Base-by-base conservation (phyloP, 1,284 basidiomycete species). In the Trichosporon inkin region DNA sequence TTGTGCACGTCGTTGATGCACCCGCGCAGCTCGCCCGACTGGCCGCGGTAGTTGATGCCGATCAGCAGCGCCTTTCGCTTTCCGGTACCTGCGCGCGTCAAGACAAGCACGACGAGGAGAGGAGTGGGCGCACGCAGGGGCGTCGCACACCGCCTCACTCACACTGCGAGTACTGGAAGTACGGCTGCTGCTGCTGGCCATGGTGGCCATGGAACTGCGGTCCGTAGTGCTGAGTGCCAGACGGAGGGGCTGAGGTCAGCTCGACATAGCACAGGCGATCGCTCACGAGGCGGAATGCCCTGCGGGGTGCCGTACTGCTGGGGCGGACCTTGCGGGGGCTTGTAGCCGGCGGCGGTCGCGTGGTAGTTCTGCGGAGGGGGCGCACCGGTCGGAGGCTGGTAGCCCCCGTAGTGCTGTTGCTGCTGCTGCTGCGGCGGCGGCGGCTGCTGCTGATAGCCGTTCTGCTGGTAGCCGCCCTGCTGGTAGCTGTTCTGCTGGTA, bases 1-100 rank as follows among this genome's bases (percentile, higher is more conserved):
- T 92, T 92, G 49, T 82, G 79, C 0, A 85, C 91, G 68, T 96
- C 92, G 74, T 95, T 93, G 76, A 93, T 90, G 69, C 92, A 95
- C 1, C 92, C 92, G 28, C 80, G 79, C 36, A 95, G 78, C 69
- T 86, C 84, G 8, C 80, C 82, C 4, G 75, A 72, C 63, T 85
- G 84, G 2, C 87, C 85, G 58, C 84, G 70, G 74, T 94, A 95
- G 79, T 94, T 93, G 73, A 93, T 73, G 14, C 76, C 75, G 56
- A 74, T 71, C 20, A 72, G 63, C 13, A 74, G 62, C 17, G 72
- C 74, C 62, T 76, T 74, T 51, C 70, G 62, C 40, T 62, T 67
- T 44, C 73, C 73, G 17, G 64, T 70, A 65, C 69, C 69, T 70
- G 62, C 37, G 39, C 32, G 7, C n/a, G 19, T 5, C 14, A 34